Percentiles rank a stretch among this genome's conserved stretches.
phyloP scores from a whole-genome alignment of 169 alveolate genomes.

The Eimeria necatrix region DNA sequence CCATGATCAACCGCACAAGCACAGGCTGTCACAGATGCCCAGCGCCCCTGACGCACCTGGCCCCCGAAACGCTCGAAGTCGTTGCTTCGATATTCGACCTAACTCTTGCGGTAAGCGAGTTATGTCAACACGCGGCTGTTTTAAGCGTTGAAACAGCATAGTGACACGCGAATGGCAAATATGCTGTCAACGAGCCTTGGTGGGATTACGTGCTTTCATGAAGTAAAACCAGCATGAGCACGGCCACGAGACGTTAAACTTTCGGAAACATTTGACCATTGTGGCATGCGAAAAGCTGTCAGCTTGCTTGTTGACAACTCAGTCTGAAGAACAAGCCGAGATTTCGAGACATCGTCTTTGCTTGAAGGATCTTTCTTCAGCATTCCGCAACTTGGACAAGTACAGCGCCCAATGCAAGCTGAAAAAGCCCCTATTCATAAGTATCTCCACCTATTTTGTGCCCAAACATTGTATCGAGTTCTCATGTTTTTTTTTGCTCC shows the following conservation, averaged over 20 bases:
- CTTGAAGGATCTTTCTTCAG: constrained; percentile 73
- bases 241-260: too few species aligned
- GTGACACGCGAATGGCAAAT: neutral
- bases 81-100: constrained; percentile 79
- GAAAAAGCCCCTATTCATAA: neutral
- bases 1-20: constrained; percentile 81
- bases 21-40: constrained; percentile 79
- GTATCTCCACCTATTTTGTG: neutral
- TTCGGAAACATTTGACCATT: too few species aligned
- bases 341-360: constrained; percentile 78
- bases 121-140: neutral
- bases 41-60: constrained; percentile 77
- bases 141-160: neutral
- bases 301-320: constrained; percentile 25
- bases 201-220: too few species aligned
- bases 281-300: neutral
- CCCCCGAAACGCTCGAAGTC: constrained; percentile 77
- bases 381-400: constrained; percentile 80
- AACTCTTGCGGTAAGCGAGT: constrained; percentile 74
- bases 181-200: too few species aligned
- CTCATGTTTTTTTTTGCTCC: neutral
- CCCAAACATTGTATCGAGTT: neutral
- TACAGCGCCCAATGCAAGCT: constrained; percentile 20
- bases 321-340: constrained; percentile 82
- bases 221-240: too few species aligned